Evolutionary conservation across 1,284 basidiomycete species (phyloP), one percentile per base, ranked within the genome.

Genomic region (Coniophora puteana): DNA sequence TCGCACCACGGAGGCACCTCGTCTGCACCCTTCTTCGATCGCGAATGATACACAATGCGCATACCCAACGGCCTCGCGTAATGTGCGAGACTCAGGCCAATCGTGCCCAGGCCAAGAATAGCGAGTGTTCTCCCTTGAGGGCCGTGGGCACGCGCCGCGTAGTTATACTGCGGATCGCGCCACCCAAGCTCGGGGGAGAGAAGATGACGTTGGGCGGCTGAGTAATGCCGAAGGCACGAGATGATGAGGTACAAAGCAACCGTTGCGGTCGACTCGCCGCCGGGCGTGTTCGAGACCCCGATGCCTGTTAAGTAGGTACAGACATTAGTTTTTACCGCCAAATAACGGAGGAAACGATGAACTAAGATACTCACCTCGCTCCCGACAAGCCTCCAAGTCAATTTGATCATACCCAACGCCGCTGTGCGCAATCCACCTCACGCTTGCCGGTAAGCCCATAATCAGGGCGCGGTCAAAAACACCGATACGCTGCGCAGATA

Each of bases 321-420:
- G 1, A 32, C 22, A 13, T 18, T 8, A n/a, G 26, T 23, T 18
- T 25, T 13, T 22, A 23, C 18, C 3, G 20, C 18, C 29, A 13
- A 29, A 16, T 24, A 21, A 6, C 11, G 36, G 12, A 18, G 36
- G 12, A 16, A 8, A 11, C 2, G 16, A 27, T 20, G n/a, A 8
- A 24, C 16, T n/a, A 10, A 17, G 18, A 21, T 5, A 2, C 10
- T 14, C 24, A 83, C 85, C 83, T 60, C 75, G 75, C 16, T 72
- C 76, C 52, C 80, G 85, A 60, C 81, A 83, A 3, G 83, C 84
- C 8, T 63, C 63, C 7, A 91, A 77, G 58, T 92, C 84, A 49
- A 93, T 81, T 46, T 83, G 78, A 61, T 89, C 86, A 54, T 92
- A 92, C 6, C 89, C 89, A 1, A 89, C 89, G 14, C 89, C 89